These are phyloP conservation scores for Lodderomyces elongisporus DNA, from an alignment of 1,139 yeast genomes.

Conservation along the genomic window DNA sequence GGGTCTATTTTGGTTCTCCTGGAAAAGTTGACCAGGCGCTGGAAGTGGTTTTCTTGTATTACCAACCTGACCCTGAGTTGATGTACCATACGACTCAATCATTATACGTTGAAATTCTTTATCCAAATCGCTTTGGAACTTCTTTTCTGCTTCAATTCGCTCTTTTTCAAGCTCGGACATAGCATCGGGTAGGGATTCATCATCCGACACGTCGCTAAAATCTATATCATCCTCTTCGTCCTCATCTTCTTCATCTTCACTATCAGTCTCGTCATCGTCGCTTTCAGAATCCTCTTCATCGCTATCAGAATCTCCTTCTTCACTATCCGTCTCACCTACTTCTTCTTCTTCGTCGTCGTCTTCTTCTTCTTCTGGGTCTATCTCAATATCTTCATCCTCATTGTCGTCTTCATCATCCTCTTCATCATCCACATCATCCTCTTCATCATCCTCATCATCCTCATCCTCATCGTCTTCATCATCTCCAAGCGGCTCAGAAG, in stretches of 20 bases:
- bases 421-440: constrained; percentile 18
- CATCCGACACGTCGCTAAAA: neutral
- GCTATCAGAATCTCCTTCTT: constrained; percentile 10
- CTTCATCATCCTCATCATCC: constrained; percentile 17
- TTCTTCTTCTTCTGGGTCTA: constrained; percentile 15
- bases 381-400: constrained; percentile 12
- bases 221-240: constrained; percentile 11
- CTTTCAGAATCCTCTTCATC: constrained; percentile 13
- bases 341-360: constrained; percentile 14
- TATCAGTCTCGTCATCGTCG: constrained; percentile 12
- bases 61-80: constrained; percentile 4
- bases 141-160: constrained; percentile 34
- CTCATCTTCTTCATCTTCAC: constrained; percentile 2
- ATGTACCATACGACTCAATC: constrained; percentile 41
- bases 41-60: constrained; percentile 16
- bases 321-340: constrained; percentile 11
- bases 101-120: constrained; percentile 49
- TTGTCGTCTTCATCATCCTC: constrained; percentile 19
- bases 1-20: neutral
- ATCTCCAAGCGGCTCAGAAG: constrained; percentile 12
- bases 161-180: constrained; percentile 11
- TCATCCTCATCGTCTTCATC: constrained; percentile 16
- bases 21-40: constrained; percentile 13
- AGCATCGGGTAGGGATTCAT: constrained; percentile 1
- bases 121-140: constrained; percentile 49